Evolutionary conservation across 345 rosid genomes (phyloP), one percentile per base, ranked within the genome.

Genomic region (Boechera stricta): DNA sequence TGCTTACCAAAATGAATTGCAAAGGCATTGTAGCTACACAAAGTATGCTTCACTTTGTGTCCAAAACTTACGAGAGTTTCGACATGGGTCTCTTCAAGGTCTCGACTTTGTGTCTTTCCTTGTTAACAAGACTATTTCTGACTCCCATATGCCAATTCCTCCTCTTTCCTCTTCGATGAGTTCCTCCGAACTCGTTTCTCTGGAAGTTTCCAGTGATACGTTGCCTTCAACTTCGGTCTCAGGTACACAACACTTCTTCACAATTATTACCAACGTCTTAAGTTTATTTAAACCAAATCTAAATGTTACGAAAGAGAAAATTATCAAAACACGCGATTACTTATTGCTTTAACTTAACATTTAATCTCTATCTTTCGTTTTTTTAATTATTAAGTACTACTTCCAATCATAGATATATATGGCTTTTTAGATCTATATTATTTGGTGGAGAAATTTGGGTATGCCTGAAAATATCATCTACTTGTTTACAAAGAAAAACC

Each of bases 11-110:
- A 70, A 69, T 9, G 76, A 68, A 2, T 47, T 83, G 68, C 77
- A 55, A 58, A 72, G 69, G 8, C 82, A 86, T 38, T 93, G 97
- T 78, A 79, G 70, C 24, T 74, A 82, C 33, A 79, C 97, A 3
- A 80, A 79, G 68, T 87, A 85, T 75, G 89, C 92, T n/a, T 36
- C 45, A 35, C 93, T 91, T 26, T 93, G 98, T 78, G 82, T 77
- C 69, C 78, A 84, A 68, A 81, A 82, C 10, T 61, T 88, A 61
- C 38, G 69, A 76, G 75, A 70, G 38, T 81, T 80, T 55, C 74
- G 57, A 33, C 70, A 76, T 47, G 41, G 47, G 15, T 28, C 67
- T 11, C 11, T 32, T 67, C 66, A 32, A 13, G 77, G 70, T 24
- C 73, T 52, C 2, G 83, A 84, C 72, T 4, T 87, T 26, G 56